Percentiles rank a stretch among this genome's conserved stretches.
These are phyloP conservation scores for Yarrowia osloensis DNA, from an alignment of 805 yeast genomes.

Conservation along the genomic window DNA sequence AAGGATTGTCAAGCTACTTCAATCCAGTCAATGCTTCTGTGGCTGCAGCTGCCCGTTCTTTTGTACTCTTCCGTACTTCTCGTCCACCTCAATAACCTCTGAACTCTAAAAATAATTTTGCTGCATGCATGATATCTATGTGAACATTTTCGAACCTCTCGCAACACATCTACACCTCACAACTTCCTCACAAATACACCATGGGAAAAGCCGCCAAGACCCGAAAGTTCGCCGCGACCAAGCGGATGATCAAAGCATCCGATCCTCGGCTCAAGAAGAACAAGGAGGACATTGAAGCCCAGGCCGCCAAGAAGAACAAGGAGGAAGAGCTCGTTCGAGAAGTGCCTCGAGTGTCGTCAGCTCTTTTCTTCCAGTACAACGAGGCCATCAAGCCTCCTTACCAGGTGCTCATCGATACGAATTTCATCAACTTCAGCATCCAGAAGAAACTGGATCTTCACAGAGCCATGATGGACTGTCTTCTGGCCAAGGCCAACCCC, in stretches of 20 bases:
- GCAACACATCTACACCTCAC: not conserved
- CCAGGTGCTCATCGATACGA: constrained; percentile 93
- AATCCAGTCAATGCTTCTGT: no score
- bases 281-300: constrained; percentile 49
- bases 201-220: constrained; percentile 99
- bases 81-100: no score
- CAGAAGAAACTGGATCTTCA: constrained; percentile 93
- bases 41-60: no score
- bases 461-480: constrained; percentile 95
- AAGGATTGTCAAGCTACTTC: no score
- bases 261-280: constrained; percentile 55
- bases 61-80: no score
- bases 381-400: constrained; percentile 97
- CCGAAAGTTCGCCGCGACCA: constrained; percentile 91
- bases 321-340: constrained; percentile 77
- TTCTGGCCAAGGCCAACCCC: constrained; percentile 94
- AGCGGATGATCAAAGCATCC: constrained; percentile 73
- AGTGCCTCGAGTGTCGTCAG: constrained; percentile 93
- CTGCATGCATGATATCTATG: constrained; percentile 4
- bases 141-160: not conserved
- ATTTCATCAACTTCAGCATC: constrained; percentile 93
- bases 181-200: no score
- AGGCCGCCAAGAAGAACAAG: constrained; percentile 47
- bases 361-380: constrained; percentile 91
- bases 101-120: constrained; percentile 2